phyloP scores from a whole-genome alignment of 352 stramenopile genomes.

The Globisporangium emineosum region DNA sequence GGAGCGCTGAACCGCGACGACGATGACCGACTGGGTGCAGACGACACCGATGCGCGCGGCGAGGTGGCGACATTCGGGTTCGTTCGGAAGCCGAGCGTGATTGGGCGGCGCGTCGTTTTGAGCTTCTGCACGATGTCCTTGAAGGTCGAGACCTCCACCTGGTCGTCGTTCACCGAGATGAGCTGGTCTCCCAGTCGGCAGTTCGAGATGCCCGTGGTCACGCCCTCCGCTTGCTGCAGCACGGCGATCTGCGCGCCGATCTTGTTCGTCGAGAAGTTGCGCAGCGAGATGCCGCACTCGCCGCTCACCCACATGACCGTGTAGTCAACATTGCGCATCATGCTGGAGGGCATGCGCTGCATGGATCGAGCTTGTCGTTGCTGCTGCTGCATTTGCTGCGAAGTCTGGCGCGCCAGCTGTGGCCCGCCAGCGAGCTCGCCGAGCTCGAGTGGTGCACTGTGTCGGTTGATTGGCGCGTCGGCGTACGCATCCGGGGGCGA shows the following conservation, averaged over 20 bases:
- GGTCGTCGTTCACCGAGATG: constrained; percentile 69
- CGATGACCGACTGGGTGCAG: not conserved
- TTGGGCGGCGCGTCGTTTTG: constrained; percentile 63
- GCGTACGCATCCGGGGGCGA: constrained; percentile 4
- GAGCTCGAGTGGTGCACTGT: constrained; percentile 20
- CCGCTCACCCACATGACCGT: constrained; percentile 80
- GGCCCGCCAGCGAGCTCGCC: constrained; percentile 5
- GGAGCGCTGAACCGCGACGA: not conserved
- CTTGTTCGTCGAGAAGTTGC: constrained; percentile 76
- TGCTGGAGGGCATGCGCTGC: constrained; percentile 3
- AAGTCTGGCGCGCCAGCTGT: constrained; percentile 28
- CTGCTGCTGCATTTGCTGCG: constrained; percentile 25
- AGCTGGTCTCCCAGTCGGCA: constrained; percentile 75
- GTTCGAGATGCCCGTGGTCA: constrained; percentile 76
- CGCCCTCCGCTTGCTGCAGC: constrained; percentile 70
- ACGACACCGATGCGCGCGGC: constrained; percentile 22
- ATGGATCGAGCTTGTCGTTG: constrained; percentile 11
- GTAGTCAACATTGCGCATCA: constrained; percentile 37
- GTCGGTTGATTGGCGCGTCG: constrained; percentile 2
- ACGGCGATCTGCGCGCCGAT: constrained; percentile 78
- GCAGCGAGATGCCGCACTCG: constrained; percentile 81
- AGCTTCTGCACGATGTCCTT: constrained; percentile 78
- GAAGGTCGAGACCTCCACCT: constrained; percentile 55
- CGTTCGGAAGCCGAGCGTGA: constrained; percentile 65
- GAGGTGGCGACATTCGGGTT: constrained; percentile 74